Evolutionary conservation across 345 rosid genomes (phyloP).

Genomic region (Carallia pectinifolia): DNA sequence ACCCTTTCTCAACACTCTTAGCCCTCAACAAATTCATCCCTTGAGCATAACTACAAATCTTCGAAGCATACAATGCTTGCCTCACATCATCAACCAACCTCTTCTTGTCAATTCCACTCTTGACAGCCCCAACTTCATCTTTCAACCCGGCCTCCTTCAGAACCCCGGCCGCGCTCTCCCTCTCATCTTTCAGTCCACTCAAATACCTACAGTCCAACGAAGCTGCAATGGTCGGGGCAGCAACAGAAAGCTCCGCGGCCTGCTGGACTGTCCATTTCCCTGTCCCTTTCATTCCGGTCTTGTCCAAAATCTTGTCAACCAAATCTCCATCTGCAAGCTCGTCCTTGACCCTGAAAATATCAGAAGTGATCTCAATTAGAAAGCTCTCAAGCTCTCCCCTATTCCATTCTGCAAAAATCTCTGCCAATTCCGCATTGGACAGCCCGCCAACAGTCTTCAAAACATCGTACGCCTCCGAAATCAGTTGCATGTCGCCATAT

Average conservation of each 20-base stretch:
- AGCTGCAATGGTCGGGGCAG: conserved; percentile 95
- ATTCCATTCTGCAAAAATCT: conserved; percentile 76
- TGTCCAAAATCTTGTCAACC: conserved; percentile 93
- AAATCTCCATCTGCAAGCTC: conserved; percentile 59
- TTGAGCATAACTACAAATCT: conserved; percentile 92
- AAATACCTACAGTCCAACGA: conserved; percentile 85
- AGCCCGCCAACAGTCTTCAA: conserved; percentile 85
- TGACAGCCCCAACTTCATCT: conserved; percentile 54
- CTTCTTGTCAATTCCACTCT: conserved; percentile 64
- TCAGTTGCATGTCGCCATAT: conserved; percentile 97
- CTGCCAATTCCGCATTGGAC: conserved; percentile 63
- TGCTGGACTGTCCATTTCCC: conserved; percentile 99
- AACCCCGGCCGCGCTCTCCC: conserved; percentile 57
- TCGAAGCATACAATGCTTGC: conserved; percentile 87
- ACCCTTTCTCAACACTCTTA: conserved; percentile 71
- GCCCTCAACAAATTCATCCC: conserved; percentile 96
- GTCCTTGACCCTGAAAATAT: conserved; percentile 82
- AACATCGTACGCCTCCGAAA: conserved; percentile 92
- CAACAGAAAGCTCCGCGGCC: conserved; percentile 96
- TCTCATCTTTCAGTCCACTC: conserved; percentile 93
- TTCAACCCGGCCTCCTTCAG: conserved; percentile 79
- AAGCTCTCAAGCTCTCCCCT: conserved; percentile 88
- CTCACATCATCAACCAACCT: conserved; percentile 92
- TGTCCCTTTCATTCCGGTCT: conserved; percentile 98
- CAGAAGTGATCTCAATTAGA: conserved; percentile 82